A percentile compares a stretch with the other conserved stretches of the same genome.
Conservation (phyloP, 2,329 filamentous ascomycete genomes). For the Aspergillus pseudoterreus region DNA sequence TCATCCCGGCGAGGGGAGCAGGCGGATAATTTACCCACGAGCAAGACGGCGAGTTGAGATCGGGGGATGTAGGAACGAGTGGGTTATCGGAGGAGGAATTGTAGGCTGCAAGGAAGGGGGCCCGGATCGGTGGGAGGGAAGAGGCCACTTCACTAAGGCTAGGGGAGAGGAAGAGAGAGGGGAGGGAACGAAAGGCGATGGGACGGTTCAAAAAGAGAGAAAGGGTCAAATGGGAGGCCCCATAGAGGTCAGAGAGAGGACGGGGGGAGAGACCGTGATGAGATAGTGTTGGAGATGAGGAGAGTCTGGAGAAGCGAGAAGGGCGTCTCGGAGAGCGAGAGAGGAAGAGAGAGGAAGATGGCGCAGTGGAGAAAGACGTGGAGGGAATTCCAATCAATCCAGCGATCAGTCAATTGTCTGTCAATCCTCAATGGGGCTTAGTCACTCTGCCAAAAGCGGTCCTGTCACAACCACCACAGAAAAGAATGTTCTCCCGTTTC, state of each 20-base stretch:
- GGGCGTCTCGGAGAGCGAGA: neutral
- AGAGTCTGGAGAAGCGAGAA: neutral
- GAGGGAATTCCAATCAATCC: too few species aligned
- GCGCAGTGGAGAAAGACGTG: too few species aligned
- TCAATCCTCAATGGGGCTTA: too few species aligned
- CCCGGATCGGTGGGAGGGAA: constrained; percentile 10
- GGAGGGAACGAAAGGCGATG: constrained; percentile 9
- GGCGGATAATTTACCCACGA: constrained; percentile 1
- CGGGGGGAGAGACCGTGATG: neutral
- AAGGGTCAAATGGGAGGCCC: neutral
- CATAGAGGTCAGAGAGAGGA: neutral
- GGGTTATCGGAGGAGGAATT: constrained; percentile 12
- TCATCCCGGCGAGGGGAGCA: constrained; percentile 30
- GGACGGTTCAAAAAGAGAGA: neutral
- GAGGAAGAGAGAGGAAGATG: too few species aligned
- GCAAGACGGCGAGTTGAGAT: constrained; percentile 8
- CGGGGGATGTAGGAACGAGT: constrained; percentile 2
- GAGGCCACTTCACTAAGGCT: neutral
- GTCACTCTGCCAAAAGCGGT: too few species aligned
- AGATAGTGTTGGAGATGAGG: neutral
- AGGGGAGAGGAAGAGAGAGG: constrained; percentile 2
- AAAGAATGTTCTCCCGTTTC: too few species aligned
- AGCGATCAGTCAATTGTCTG: too few species aligned
- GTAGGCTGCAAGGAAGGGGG: constrained; percentile 6
- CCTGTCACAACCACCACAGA: too few species aligned